A percentile compares a stretch with the other conserved stretches of the same genome.
phyloP scores from a whole-genome alignment of 2,329 filamentous ascomycete genomes.

The Gnomoniopsis smithogilvyi region DNA sequence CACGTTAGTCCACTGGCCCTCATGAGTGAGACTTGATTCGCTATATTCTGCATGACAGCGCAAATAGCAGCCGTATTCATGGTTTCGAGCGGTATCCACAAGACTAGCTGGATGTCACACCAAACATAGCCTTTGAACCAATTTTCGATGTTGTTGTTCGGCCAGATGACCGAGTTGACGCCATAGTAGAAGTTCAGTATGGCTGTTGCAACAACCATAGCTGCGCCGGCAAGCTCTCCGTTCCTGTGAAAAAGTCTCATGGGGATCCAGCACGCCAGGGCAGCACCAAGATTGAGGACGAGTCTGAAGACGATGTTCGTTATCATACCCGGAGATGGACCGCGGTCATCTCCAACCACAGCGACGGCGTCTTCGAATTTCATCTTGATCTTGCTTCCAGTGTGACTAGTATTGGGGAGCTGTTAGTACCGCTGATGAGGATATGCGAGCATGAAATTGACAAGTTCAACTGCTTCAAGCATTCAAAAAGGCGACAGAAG shows the following conservation, averaged over 20 bases:
- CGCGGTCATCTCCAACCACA: slow-evolving; percentile 6
- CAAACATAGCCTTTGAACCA: slow-evolving; percentile 53
- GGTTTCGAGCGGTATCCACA: slow-evolving; percentile 33
- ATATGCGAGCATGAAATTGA: background rate
- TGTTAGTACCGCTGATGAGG: background rate
- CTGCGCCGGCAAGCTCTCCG: slow-evolving; percentile 50
- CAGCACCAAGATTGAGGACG: slow-evolving; percentile 41
- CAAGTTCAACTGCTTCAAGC: background rate
- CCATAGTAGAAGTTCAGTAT: slow-evolving; percentile 46
- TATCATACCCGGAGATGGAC: slow-evolving; percentile 24
- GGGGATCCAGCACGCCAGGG: slow-evolving; percentile 47
- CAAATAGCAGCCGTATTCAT: slow-evolving; percentile 50
- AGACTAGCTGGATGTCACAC: slow-evolving; percentile 49
- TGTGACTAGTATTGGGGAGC: slow-evolving; percentile 22
- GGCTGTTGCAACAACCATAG: slow-evolving; percentile 45
- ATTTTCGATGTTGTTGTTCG: slow-evolving; percentile 41
- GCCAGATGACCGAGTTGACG: slow-evolving; percentile 52
- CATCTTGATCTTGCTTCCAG: slow-evolving; percentile 38
- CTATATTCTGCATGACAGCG: slow-evolving; percentile 52
- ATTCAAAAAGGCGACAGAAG: background rate
- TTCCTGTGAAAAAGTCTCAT: slow-evolving; percentile 48
- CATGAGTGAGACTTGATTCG: slow-evolving; percentile 45
- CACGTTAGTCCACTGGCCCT: slow-evolving; percentile 37
- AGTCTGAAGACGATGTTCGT: slow-evolving; percentile 50
- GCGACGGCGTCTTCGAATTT: slow-evolving; percentile 9